Percentiles rank a stretch among this genome's conserved stretches.
Evolutionary conservation across 1,139 yeast genomes (phyloP).

Genomic region (Scheffersomyces cryptocercus): DNA sequence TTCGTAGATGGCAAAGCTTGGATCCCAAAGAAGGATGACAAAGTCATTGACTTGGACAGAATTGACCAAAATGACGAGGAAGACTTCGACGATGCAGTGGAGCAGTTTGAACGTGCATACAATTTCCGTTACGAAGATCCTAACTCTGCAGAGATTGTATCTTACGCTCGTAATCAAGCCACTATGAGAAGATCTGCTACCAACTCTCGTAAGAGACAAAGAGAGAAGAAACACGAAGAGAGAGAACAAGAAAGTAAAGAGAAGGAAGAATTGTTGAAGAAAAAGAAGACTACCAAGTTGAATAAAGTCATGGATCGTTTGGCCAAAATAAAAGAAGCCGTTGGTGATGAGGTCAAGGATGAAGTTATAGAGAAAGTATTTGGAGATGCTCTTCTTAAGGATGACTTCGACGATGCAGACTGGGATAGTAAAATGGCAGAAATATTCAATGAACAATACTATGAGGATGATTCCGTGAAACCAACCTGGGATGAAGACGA

Average conservation of each 20-base stretch:
- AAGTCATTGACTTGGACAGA: constrained; percentile 56
- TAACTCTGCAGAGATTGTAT: constrained; percentile 82
- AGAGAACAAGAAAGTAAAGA: constrained; percentile 53
- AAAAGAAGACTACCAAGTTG: constrained; percentile 73
- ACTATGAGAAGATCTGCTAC: constrained; percentile 82
- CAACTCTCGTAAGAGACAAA: constrained; percentile 74
- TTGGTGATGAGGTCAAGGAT: constrained; percentile 74
- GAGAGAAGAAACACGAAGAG: constrained; percentile 68
- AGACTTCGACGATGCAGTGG: constrained; percentile 90
- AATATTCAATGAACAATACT: constrained; percentile 81
- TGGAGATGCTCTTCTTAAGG: constrained; percentile 75
- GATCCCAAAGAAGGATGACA: constrained; percentile 69
- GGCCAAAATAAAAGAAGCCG: constrained; percentile 74
- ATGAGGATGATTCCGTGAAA: constrained; percentile 52
- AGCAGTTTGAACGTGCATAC: constrained; percentile 86
- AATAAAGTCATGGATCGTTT: constrained; percentile 78
- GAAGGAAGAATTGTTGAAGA: constrained; percentile 62
- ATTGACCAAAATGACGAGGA: constrained; percentile 72
- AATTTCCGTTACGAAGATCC: constrained; percentile 95
- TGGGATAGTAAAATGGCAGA: constrained; percentile 91
- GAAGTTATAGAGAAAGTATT: constrained; percentile 63
- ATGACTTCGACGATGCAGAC: constrained; percentile 85
- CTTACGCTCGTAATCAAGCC: constrained; percentile 96
- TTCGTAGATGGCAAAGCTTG: constrained; percentile 82
- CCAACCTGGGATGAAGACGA: constrained; percentile 41